phyloP scores from a whole-genome alignment of 2,329 filamentous ascomycete species.

The Sarocladium strictum region DNA sequence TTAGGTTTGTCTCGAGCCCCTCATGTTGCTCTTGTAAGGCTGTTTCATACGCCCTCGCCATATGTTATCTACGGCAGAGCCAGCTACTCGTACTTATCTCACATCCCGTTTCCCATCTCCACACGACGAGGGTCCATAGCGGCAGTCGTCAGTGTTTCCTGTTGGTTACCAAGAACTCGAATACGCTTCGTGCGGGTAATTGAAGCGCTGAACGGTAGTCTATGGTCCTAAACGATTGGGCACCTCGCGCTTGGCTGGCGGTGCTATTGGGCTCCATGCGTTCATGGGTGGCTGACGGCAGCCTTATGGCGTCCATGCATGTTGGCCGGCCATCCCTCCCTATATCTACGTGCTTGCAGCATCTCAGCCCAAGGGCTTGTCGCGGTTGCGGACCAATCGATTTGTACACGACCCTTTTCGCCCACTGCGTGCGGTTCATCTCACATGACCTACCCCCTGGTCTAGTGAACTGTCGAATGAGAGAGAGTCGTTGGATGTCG shows the following conservation, averaged over 20 bases:
- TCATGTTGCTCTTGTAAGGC: too few relatives aligned
- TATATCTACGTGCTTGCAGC: not conserved
- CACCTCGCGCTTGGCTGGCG: not conserved
- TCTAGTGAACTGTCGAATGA: not conserved
- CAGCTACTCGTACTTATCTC: not conserved
- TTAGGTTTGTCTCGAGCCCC: too few relatives aligned
- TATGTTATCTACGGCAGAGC: too few relatives aligned
- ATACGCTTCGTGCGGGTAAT: not conserved
- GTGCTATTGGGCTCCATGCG: not conserved
- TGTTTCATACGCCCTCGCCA: too few relatives aligned
- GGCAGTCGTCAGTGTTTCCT: not conserved
- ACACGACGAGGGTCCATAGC: not conserved
- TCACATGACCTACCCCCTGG: slow-evolving; percentile 3
- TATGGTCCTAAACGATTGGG: not conserved
- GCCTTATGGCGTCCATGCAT: slow-evolving; percentile 7
- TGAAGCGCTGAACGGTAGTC: not conserved
- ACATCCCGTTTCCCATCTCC: not conserved
- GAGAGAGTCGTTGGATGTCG: not conserved
- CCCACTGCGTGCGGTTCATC: not conserved
- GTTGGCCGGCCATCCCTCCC: not conserved
- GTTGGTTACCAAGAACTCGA: not conserved
- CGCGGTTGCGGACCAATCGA: slow-evolving; percentile 7
- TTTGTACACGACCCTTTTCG: not conserved
- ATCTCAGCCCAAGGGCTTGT: slow-evolving; percentile 3
- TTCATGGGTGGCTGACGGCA: not conserved